Evolutionary conservation across 2,329 filamentous ascomycete genomes (phyloP).

Genomic region (Fusarium graminum): DNA sequence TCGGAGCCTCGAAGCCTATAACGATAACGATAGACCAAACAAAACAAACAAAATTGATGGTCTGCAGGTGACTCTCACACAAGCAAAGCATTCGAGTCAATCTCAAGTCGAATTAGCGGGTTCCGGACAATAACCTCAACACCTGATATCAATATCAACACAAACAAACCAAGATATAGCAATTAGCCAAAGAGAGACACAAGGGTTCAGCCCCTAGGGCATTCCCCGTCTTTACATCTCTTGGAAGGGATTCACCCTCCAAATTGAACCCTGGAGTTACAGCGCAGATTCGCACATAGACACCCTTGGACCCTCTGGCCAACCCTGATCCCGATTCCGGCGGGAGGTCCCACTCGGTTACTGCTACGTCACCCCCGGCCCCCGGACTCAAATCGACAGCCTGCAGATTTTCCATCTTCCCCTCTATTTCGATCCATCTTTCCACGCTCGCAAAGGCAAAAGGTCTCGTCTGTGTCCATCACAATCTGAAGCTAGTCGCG

Average conservation of each 20-base stretch:
- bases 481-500: constrained; percentile 28
- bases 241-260: constrained; percentile 21
- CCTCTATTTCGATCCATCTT: constrained; percentile 37
- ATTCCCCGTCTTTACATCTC: constrained; percentile 21
- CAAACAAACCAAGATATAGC: constrained; percentile 21
- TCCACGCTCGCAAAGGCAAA: constrained; percentile 9
- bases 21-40: constrained; percentile 3
- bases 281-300: constrained; percentile 8
- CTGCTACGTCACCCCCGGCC: constrained; percentile 42
- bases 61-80: constrained; percentile 3
- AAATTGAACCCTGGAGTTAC: constrained; percentile 30
- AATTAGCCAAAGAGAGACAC: constrained; percentile 23
- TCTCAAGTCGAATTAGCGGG: constrained; percentile 20
- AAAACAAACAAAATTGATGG: not conserved
- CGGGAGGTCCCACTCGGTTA: constrained; percentile 23
- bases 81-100: constrained; percentile 15
- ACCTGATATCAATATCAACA: constrained; percentile 21
- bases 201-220: constrained; percentile 25
- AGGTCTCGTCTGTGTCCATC: constrained; percentile 33
- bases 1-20: constrained; percentile 2
- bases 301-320: constrained; percentile 25
- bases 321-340: constrained; percentile 37
- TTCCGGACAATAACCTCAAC: constrained; percentile 8
- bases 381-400: constrained; percentile 35
- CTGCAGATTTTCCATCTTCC: constrained; percentile 17